Evolutionary conservation across 192 early-diverging fungal species (phyloP), one percentile per base, ranked within the genome.

Genomic region (Coemansia javaensis): DNA sequence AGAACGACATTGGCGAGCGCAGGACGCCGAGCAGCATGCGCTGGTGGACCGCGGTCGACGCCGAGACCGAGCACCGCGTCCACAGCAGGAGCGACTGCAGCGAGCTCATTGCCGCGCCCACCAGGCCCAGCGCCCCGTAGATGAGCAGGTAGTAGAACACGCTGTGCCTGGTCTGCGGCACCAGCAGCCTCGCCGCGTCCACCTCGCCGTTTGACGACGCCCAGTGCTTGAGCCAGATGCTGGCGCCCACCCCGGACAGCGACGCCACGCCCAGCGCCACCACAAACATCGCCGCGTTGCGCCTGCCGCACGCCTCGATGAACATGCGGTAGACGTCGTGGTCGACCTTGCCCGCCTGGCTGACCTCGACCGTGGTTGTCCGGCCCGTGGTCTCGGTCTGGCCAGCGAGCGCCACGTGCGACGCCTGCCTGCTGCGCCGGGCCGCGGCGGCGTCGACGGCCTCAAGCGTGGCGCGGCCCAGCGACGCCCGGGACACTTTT

Each of bases 301-400:
- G n/a, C n/a, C 21, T 25, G 0, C 85, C 84, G 34, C 90, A 94
- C 0, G 88, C 82, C 45, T 85, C 77, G 33, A 83, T 77, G 58
- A 96, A 98, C 2, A 83, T 76, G 20, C 59, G 53, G 54, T 98
- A 98, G 0, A 93, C 90, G 14, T 61, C 53, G 72, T 79, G 82
- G 32, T 81, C 71, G 9, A 98, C 92, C 14, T 77, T 81, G 20
- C 95, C 95, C 49, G 86, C 80, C 15, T 82, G 85, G 48, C 80
- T 85, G 40, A 88, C 82, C 72, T 98, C 95, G n/a, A 85, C 81
- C 0, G 79, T 68, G 44, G 88, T 93, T 6, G 53, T 72, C 10
- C 56, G 39, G 24, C 59, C 59, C 14, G 53, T 34, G 13, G 57
- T n/a, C 37, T n/a, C n/a, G n/a, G n/a, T n/a, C n/a, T n/a, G n/a